These are phyloP conservation scores for Arthrinium phaeospermum DNA, from an alignment of 2,329 filamentous ascomycete species.

Conservation along the genomic window DNA sequence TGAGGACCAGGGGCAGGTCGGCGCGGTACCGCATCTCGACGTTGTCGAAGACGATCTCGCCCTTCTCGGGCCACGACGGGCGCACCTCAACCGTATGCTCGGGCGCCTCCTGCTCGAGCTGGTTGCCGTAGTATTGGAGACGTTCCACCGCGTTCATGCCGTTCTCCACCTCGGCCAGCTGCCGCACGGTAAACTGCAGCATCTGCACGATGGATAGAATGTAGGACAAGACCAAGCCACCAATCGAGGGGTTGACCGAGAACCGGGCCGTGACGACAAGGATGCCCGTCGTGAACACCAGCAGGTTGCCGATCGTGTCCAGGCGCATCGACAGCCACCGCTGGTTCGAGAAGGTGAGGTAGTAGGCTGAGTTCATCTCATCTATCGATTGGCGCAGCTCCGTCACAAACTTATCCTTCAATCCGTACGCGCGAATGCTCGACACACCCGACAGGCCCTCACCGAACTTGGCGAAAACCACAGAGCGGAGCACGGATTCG, in stretches of 20 bases:
- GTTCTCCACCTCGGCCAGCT: slow-evolving; percentile 95
- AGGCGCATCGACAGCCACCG: slow-evolving; percentile 88
- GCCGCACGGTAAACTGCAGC: slow-evolving; percentile 93
- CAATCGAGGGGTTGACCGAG: slow-evolving; percentile 81
- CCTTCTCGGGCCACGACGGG: slow-evolving; percentile 82
- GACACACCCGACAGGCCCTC: slow-evolving; percentile 86
- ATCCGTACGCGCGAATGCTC: slow-evolving; percentile 87
- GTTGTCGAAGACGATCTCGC: slow-evolving; percentile 77
- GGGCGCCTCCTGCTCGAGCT: slow-evolving; percentile 88
- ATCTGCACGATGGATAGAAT: slow-evolving; percentile 93
- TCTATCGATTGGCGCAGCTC: slow-evolving; percentile 79
- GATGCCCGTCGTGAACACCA: slow-evolving; percentile 89
- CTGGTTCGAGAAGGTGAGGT: slow-evolving; percentile 93
- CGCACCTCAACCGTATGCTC: slow-evolving; percentile 77
- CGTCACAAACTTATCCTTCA: slow-evolving; percentile 74
- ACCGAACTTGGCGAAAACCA: slow-evolving; percentile 88
- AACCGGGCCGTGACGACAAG: slow-evolving; percentile 92
- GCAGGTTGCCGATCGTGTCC: slow-evolving; percentile 79
- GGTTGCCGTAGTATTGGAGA: slow-evolving; percentile 84
- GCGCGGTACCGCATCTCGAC: slow-evolving; percentile 81
- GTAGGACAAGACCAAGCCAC: slow-evolving; percentile 88
- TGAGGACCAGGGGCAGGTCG: slow-evolving; percentile 74
- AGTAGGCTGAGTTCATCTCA: slow-evolving; percentile 93
- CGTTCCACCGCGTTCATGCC: slow-evolving; percentile 97
- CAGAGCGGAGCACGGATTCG: slow-evolving; percentile 85